Conservation (phyloP, 495 filamentous ascomycete genomes). For the Podospora sp. region DNA sequence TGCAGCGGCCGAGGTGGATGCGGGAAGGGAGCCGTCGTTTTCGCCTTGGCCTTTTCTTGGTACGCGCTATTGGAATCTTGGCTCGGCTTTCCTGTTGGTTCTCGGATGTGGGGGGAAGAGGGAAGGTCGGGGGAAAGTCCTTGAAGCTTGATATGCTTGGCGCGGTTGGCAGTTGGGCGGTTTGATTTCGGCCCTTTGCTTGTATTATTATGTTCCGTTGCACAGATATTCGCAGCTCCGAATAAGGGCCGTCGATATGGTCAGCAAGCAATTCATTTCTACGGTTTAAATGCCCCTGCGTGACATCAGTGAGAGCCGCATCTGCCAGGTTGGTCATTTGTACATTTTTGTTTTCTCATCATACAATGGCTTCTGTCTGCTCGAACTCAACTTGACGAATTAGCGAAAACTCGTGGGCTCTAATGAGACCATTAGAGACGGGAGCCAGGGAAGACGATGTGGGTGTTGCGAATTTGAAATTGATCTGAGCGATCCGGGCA, state of each 20-base stretch:
- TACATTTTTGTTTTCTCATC: too few relatives aligned
- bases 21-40: slow-evolving; percentile 11
- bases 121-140: background rate
- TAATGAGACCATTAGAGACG: too few relatives aligned
- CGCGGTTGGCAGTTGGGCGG: background rate
- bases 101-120: background rate
- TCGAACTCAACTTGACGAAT: too few relatives aligned
- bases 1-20: background rate
- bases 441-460: too few relatives aligned
- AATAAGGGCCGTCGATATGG: background rate
- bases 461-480: too few relatives aligned
- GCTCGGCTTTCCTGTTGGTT: background rate
- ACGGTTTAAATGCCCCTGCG: background rate
- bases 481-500: too few relatives aligned
- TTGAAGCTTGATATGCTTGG: background rate
- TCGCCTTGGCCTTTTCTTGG: slow-evolving; percentile 3
- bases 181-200: background rate
- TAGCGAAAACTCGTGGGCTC: too few relatives aligned
- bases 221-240: background rate
- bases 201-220: background rate
- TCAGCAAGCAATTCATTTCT: background rate
- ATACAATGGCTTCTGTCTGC: too few relatives aligned
- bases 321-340: too few relatives aligned
- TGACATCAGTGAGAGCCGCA: too few relatives aligned
- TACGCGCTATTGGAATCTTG: background rate